Conservation (phyloP, 2,329 filamentous ascomycete genomes). For the Fusarium palustre region DNA sequence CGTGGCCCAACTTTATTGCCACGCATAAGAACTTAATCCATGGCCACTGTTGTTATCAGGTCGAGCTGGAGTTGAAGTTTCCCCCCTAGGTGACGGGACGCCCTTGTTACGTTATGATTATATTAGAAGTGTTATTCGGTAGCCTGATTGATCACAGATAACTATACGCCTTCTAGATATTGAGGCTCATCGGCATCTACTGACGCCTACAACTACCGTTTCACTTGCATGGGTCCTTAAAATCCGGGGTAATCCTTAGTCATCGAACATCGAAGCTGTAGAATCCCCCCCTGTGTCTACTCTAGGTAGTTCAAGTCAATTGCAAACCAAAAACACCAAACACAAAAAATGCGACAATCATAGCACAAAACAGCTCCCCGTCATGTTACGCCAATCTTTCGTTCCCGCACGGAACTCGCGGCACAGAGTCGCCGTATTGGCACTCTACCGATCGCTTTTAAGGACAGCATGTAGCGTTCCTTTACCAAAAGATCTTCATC, state of each 20-base stretch:
- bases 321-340: not conserved
- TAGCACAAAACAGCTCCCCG: constrained; percentile 1
- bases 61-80: no score
- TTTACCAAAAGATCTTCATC: constrained; percentile 59
- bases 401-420: constrained; percentile 63
- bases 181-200: not conserved
- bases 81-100: no score
- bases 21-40: not conserved
- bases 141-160: not conserved
- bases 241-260: constrained; percentile 38
- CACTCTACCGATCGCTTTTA: constrained; percentile 78
- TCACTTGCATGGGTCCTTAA: constrained; percentile 5
- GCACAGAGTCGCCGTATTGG: constrained; percentile 70
- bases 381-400: constrained; percentile 52
- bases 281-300: constrained; percentile 15
- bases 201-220: not conserved
- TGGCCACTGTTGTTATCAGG: not conserved
- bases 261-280: constrained; percentile 20
- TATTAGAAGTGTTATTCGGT: not conserved
- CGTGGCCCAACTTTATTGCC: not conserved
- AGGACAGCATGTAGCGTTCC: constrained; percentile 65
- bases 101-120: no score
- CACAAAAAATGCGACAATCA: constrained; percentile 23
- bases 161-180: not conserved
- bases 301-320: not conserved